Conservation (phyloP, 148 eudicot genomes). For the Persicaria maculosa region DNA sequence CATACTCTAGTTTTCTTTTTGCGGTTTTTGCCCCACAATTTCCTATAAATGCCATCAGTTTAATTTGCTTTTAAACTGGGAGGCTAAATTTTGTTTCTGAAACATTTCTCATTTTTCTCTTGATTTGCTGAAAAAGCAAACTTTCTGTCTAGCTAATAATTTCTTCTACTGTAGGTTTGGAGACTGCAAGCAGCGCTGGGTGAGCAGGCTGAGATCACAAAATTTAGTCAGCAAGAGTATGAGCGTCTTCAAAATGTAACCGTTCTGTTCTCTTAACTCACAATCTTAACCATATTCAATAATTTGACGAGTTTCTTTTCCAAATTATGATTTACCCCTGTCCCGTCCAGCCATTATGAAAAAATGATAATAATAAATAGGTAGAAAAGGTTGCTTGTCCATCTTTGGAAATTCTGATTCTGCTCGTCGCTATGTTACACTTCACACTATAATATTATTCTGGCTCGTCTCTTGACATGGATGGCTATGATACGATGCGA, state of each 20-base stretch:
- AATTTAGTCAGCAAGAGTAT: slow-evolving; percentile 77
- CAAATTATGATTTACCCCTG: neutral
- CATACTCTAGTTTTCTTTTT: too few relatives aligned
- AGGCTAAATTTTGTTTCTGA: neutral
- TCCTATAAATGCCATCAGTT: neutral
- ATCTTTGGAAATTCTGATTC: too few relatives aligned
- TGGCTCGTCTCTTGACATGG: slow-evolving; percentile 4
- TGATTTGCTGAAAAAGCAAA: neutral
- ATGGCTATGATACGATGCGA: slow-evolving; percentile 21
- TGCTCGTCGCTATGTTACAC: too few relatives aligned
- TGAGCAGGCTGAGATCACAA: slow-evolving; percentile 90
- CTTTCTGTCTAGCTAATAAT: neutral
- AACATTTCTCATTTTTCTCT: neutral
- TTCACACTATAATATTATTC: neutral
- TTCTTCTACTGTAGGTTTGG: slow-evolving; percentile 57
- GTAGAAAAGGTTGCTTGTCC: too few relatives aligned
- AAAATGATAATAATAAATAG: neutral
- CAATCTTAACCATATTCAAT: neutral
- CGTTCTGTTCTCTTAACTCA: slow-evolving; percentile 9
- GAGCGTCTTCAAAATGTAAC: slow-evolving; percentile 89
- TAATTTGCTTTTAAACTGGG: neutral
- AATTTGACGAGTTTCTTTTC: neutral
- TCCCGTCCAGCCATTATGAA: neutral
- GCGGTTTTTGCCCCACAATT: too few relatives aligned
- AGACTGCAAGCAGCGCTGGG: slow-evolving; percentile 96